Conservation (phyloP, 805 yeast genomes). For the Hanseniaspora lachancei region DNA sequence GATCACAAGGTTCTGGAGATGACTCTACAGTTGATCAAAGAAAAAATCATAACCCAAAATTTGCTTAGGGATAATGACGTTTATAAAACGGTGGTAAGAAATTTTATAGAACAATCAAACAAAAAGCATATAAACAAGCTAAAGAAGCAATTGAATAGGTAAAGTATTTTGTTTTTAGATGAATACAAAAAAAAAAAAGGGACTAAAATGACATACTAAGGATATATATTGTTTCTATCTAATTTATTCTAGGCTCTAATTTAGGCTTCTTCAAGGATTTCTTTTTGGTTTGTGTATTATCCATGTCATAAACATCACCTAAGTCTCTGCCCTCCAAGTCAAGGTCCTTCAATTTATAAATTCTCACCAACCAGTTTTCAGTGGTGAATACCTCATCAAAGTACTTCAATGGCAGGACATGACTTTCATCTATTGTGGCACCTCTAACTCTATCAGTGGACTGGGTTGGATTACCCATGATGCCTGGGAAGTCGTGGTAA, state of each 20-base stretch:
- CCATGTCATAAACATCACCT: slow-evolving; percentile 42
- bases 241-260: slow-evolving; percentile 35
- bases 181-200: slow-evolving; percentile 13
- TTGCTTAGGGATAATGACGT: slow-evolving; percentile 54
- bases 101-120: slow-evolving; percentile 82
- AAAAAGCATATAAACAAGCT: slow-evolving; percentile 46
- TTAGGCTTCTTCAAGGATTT: slow-evolving; percentile 39
- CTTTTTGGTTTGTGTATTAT: slow-evolving; percentile 31
- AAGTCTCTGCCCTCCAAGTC: slow-evolving; percentile 79
- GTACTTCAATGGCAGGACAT: slow-evolving; percentile 48
- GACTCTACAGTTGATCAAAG: slow-evolving; percentile 24
- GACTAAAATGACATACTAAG: neutral
- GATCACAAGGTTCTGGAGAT: neutral
- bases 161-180: slow-evolving; percentile 17
- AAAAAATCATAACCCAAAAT: slow-evolving; percentile 33
- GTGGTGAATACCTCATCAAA: slow-evolving; percentile 90
- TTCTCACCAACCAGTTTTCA: slow-evolving; percentile 92
- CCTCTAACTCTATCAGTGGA: slow-evolving; percentile 79
- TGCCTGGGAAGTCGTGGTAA: slow-evolving; percentile 69
- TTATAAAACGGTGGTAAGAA: slow-evolving; percentile 79
- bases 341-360: slow-evolving; percentile 78
- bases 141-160: slow-evolving; percentile 24
- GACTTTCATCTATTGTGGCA: slow-evolving; percentile 48
- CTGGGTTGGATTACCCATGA: slow-evolving; percentile 40
- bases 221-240: neutral